Base-by-base conservation (phyloP, 805 yeast genomes). In the Starmerella stigmatis region DNA sequence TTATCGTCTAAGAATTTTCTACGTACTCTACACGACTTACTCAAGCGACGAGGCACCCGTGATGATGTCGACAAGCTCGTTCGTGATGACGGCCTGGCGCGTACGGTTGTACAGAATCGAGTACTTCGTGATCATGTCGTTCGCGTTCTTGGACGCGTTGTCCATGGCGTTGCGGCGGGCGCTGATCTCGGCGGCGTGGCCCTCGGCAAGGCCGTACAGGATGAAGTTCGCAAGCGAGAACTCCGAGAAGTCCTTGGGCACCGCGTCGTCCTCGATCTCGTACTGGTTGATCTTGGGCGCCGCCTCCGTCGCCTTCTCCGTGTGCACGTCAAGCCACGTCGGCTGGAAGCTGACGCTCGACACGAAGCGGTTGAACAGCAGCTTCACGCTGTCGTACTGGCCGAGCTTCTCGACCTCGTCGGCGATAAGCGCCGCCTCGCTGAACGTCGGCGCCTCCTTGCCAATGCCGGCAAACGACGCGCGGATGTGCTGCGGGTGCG, bases 81-180 rank as follows among this genome's bases (percentile, higher is more conserved):
- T 92, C 71, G 97, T 88, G 64, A 89, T 89, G 65, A 88, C 96
- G 58, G 96, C 96, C 78, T 92, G 98, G 76, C 96, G 86, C 64
- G 96, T 82, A 79, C 98, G 89, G 88, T 92, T 92, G 74, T 92
- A 92, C 71, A 92, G 79, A 69, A 92, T 92, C 58, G 97, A 82
- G 82, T 84, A 89, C 65, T 77, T 81, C 72, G 76, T 79, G 66
- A 92, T 92, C 97, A 92, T 92, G 62, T 92, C 98, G 72, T 94
- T 95, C 54, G 98, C 98, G 67, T 89, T 89, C 92, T 92, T 89
- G 59, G 96, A 86, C 53, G 98, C 98, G 65, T 92, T 92, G 72
- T 89, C 98, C 98, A 89, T 89, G 59, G 98, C 97, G 67, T 86
- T 89, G 79, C 98, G 88, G 80, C 98, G 88, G 50, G 98, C 96